A percentile compares a stretch with the other conserved stretches of the same genome.
phyloP scores from a whole-genome alignment of 2,329 filamentous ascomycete genomes.

The Raffaelea albimanens region DNA sequence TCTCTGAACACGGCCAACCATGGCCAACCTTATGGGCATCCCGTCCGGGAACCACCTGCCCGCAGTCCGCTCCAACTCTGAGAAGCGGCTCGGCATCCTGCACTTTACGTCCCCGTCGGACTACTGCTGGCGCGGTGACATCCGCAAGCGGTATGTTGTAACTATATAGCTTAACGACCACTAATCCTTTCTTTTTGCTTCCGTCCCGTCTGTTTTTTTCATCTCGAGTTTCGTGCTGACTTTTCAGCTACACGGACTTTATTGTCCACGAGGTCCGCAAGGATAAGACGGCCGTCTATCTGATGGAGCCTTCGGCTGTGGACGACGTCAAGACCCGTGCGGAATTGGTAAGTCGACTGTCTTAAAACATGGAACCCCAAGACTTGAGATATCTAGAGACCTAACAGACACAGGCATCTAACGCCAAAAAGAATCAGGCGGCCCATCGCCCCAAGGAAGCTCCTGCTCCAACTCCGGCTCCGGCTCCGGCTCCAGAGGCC shows the following conservation, averaged over 20 bases:
- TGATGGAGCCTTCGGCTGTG: slow-evolving; percentile 28
- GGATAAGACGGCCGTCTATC: slow-evolving; percentile 66
- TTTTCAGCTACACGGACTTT: slow-evolving; percentile 72
- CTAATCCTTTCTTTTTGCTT: background rate
- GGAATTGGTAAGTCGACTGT: background rate
- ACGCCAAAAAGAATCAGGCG: background rate
- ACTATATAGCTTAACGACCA: background rate
- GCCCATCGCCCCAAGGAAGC: background rate
- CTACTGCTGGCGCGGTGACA: slow-evolving; percentile 32
- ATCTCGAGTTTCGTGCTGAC: too few species aligned
- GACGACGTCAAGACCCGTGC: background rate
- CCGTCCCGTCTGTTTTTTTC: too few species aligned
- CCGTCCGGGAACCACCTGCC: slow-evolving; percentile 15
- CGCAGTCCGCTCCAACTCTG: slow-evolving; percentile 19
- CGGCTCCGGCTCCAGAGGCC: background rate
- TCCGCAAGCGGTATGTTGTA: slow-evolving; percentile 31
- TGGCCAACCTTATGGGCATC: slow-evolving; percentile 6
- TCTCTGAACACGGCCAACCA: background rate
- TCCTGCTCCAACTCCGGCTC: too few species aligned
- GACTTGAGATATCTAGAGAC: background rate
- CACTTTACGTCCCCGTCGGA: slow-evolving; percentile 29
- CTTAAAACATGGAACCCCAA: background rate
- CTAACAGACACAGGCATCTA: background rate
- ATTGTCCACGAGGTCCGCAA: slow-evolving; percentile 80
- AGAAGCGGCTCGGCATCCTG: slow-evolving; percentile 30